Conservation (phyloP, 345 rosid species). For the Mallotus nudiflorus region DNA sequence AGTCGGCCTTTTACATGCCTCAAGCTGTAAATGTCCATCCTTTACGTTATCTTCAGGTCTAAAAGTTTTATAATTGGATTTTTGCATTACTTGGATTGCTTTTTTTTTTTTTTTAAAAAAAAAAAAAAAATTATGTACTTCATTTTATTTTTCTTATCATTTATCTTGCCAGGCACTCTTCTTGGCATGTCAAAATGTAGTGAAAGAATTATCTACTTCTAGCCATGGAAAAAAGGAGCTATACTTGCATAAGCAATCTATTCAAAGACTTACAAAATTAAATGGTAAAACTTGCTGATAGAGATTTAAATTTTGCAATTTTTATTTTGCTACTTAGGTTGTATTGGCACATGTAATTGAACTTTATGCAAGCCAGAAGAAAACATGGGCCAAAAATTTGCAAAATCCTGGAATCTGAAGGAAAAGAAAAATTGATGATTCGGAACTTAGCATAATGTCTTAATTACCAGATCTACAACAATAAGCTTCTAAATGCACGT, state of each 20-base stretch:
- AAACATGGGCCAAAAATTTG: background rate
- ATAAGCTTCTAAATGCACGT: background rate
- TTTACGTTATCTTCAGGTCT: conserved; percentile 65
- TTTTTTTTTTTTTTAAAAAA: conserved; percentile 2
- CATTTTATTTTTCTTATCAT: conserved; percentile 10
- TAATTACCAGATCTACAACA: background rate
- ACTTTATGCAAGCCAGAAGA: background rate
- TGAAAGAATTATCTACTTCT: conserved; percentile 40
- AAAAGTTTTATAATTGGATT: background rate
- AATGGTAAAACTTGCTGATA: conserved; percentile 45
- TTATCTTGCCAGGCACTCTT: conserved; percentile 66
- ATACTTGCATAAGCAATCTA: conserved; percentile 51
- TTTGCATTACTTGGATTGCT: background rate
- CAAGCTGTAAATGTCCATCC: conserved; percentile 81
- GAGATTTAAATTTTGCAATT: background rate
- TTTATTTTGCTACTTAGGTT: background rate
- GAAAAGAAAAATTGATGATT: background rate
- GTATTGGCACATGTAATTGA: background rate
- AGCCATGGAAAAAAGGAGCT: conserved; percentile 44
- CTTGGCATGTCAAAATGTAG: conserved; percentile 68
- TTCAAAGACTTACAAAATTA: conserved; percentile 51
- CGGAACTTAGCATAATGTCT: background rate
- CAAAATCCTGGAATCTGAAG: background rate
- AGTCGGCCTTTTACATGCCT: conserved; percentile 78
- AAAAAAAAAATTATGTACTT: too few species aligned